phyloP scores from a whole-genome alignment of 345 rosid genomes.

The Viola odorata region DNA sequence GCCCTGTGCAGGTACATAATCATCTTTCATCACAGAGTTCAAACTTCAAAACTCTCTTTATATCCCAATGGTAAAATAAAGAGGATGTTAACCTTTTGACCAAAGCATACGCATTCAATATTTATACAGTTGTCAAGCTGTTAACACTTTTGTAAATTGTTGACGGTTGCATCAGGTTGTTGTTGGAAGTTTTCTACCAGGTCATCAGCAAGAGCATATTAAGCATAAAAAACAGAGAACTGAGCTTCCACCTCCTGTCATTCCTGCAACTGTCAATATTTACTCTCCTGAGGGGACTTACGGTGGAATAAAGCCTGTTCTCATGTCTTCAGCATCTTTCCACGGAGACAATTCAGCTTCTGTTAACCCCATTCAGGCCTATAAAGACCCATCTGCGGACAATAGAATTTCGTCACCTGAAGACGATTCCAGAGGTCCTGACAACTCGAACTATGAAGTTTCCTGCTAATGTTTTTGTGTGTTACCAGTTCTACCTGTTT shows the following conservation, averaged over 20 bases:
- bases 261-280: conserved; percentile 22
- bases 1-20: conserved; percentile 74
- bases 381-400: conserved; percentile 34
- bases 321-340: conserved; percentile 12
- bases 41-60: no score
- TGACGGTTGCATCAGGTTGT: conserved; percentile 45
- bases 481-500: conserved; percentile 10
- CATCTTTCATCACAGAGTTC: neutral
- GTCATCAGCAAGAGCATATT: conserved; percentile 58
- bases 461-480: conserved; percentile 35
- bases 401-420: conserved; percentile 33
- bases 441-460: conserved; percentile 46
- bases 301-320: conserved; percentile 40
- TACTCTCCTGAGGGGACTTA: conserved; percentile 30
- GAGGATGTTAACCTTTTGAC: no score
- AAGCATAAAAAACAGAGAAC: conserved; percentile 60
- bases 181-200: conserved; percentile 66
- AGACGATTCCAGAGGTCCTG: conserved; percentile 48
- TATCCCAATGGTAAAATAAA: no score
- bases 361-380: conserved; percentile 32
- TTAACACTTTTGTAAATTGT: conserved; percentile 1
- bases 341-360: conserved; percentile 26
- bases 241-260: conserved; percentile 30
- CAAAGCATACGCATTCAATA: no score
- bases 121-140: neutral